Evolutionary conservation across 441 rosid genomes (phyloP), one percentile per base, ranked within the genome.

Genomic region (Dalechampia spathulata): DNA sequence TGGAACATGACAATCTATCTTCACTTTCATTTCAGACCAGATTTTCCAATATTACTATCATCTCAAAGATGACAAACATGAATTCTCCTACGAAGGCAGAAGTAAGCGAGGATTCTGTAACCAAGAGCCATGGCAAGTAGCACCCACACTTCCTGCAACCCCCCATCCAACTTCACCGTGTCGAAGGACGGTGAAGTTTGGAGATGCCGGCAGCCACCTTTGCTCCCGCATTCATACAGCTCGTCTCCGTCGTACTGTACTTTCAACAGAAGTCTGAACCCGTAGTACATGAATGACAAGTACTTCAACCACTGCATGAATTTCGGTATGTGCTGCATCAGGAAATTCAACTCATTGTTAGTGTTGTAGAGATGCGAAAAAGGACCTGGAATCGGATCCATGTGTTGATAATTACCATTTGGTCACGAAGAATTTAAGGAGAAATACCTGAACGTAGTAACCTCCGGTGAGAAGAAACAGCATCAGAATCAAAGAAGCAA

Each of bases 391-490:
- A 28, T 28, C 7, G 7, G 7, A 28, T 28, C 32, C 7, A 32
- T 1, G 2, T 32, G 5, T n/a, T n/a, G 9, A 32, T 32, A 7
- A 32, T 32, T 32, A 8, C 9, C 37, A 6, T 6, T 6, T 2
- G 37, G 37, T 6, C 9, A 2, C 6, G 3, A 32, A 32, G 15
- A 37, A 1, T 1, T 27, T 0, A 12, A 5, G n/a, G 7, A 8
- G 11, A n/a, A 34, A 40, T 75, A 88, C 96, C 94, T 92, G 97
- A 43, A 89, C 95, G 58, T 93, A 89, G 77, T 87, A 93, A 19
- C 99, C 97, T 68, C 96, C 97, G 4, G 96, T 93, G 57, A 93
- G 89, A 67, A 89, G 95, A 73, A 93, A 89, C 45, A 85, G 39
- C 97, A 93, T 90, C 42, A 93, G 69, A n/a, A 90, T 63, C 70